Conservation (phyloP, 2,329 filamentous ascomycete species). For the Cytospora mali region DNA sequence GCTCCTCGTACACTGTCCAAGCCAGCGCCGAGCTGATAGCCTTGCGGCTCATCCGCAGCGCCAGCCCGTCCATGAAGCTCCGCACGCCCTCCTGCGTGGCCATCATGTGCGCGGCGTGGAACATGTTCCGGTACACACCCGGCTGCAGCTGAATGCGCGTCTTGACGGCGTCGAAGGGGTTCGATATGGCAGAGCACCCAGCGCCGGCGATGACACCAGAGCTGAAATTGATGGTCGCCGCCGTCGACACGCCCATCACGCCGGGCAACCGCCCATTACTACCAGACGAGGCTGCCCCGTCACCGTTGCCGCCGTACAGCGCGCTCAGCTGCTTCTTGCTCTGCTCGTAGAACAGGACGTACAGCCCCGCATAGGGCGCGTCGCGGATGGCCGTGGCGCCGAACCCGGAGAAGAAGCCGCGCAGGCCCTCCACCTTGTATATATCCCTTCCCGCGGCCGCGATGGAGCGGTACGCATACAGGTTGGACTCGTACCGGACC, state of each 20-base stretch:
- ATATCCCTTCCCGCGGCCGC: constrained; percentile 75
- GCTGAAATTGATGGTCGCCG: constrained; percentile 78
- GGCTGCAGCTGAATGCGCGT: constrained; percentile 93
- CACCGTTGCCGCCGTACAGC: constrained; percentile 27
- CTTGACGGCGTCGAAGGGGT: constrained; percentile 96
- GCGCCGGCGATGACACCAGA: constrained; percentile 81
- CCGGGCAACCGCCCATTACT: constrained; percentile 5
- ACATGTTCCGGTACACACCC: constrained; percentile 77
- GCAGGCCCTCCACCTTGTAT: constrained; percentile 68
- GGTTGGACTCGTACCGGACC: constrained; percentile 87
- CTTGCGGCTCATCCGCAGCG: constrained; percentile 85
- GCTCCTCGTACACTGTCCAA: constrained; percentile 96
- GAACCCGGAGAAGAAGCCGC: constrained; percentile 91
- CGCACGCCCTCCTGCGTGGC: constrained; percentile 76
- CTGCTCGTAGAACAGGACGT: constrained; percentile 92
- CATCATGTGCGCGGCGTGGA: constrained; percentile 77
- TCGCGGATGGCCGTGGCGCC: constrained; percentile 92
- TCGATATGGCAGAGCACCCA: constrained; percentile 84
- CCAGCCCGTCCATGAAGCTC: constrained; percentile 83
- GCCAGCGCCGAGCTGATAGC: constrained; percentile 91
- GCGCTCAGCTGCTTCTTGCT: constrained; percentile 65
- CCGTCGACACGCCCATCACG: constrained; percentile 45
- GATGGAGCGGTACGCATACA: constrained; percentile 83
- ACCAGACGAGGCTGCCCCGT: constrained; percentile 3
- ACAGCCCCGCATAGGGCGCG: constrained; percentile 94